Conservation (phyloP, 129 eudicot species). For the Helianthus tuberosus region DNA sequence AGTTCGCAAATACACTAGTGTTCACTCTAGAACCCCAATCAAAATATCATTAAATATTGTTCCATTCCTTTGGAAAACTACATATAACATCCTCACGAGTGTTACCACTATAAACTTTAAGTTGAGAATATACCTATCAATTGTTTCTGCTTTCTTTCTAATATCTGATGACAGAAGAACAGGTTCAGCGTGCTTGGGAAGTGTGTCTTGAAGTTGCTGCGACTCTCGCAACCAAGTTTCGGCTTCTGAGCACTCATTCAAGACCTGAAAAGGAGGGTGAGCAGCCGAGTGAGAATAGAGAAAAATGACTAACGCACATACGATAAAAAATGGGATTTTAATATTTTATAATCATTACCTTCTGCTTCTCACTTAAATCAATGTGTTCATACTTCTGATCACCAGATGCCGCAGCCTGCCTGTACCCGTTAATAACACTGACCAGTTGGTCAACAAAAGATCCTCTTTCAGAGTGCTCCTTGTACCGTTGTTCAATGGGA, state of each 20-base stretch:
- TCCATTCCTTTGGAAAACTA: not conserved
- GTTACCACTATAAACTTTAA: not conserved
- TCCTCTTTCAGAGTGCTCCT: constrained; percentile 75
- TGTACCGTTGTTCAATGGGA: constrained; percentile 84
- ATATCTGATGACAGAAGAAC: constrained; percentile 72
- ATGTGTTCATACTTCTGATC: constrained; percentile 91
- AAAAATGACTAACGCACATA: not conserved
- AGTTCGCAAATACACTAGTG: too few species aligned
- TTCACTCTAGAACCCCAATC: too few species aligned
- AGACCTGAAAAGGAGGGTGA: constrained; percentile 40
- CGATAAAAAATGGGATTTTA: not conserved
- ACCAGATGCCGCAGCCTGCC: constrained; percentile 76
- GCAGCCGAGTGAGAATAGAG: not conserved
- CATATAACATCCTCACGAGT: not conserved
- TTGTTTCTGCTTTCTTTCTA: constrained; percentile 69
- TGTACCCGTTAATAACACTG: constrained; percentile 57
- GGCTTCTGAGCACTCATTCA: constrained; percentile 81
- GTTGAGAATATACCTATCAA: constrained; percentile 58
- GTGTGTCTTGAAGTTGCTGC: constrained; percentile 68
- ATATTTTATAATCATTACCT: constrained; percentile 39
- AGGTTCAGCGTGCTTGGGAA: constrained; percentile 78
- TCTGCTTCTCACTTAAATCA: constrained; percentile 74
- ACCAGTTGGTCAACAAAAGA: constrained; percentile 55
- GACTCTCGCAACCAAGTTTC: constrained; percentile 91
- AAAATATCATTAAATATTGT: too few species aligned